Evolutionary conservation across 176 grass and related monocot species (phyloP).

Genomic region (Juncus effusus): DNA sequence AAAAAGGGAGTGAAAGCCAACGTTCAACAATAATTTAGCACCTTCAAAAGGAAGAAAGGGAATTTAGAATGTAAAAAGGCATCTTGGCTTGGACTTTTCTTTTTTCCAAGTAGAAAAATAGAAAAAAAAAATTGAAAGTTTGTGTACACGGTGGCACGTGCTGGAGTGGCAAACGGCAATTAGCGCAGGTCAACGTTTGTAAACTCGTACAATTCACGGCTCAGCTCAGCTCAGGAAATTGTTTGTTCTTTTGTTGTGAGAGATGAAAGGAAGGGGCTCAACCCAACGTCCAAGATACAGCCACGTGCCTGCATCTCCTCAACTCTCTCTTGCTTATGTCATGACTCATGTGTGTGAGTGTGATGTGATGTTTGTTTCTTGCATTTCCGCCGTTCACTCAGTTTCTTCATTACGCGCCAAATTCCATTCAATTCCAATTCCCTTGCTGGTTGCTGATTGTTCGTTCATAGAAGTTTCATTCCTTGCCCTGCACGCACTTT

Average conservation of each 20-base stretch:
- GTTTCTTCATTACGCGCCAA: not conserved
- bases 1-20: no score
- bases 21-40: no score
- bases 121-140: not conserved
- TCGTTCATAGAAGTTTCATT: conserved; percentile 13
- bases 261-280: not conserved
- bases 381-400: conserved; percentile 1
- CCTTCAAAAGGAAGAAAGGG: no score
- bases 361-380: conserved; percentile 7
- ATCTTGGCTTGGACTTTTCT: no score
- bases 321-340: not conserved
- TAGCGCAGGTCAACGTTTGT: not conserved
- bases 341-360: no score
- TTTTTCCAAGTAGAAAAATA: no score
- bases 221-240: not conserved
- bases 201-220: not conserved
- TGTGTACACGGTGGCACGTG: not conserved
- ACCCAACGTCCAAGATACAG: not conserved
- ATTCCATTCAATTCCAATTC: not conserved
- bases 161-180: not conserved
- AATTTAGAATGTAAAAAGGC: no score
- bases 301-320: conserved; percentile 7
- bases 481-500: not conserved
- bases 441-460: not conserved
- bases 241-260: conserved; percentile 1